A percentile compares a stretch with the other conserved stretches of the same genome.
These are phyloP conservation scores for Cladophialophora carrionii DNA, from an alignment of 2,329 filamentous ascomycete species.

Conservation along the genomic window DNA sequence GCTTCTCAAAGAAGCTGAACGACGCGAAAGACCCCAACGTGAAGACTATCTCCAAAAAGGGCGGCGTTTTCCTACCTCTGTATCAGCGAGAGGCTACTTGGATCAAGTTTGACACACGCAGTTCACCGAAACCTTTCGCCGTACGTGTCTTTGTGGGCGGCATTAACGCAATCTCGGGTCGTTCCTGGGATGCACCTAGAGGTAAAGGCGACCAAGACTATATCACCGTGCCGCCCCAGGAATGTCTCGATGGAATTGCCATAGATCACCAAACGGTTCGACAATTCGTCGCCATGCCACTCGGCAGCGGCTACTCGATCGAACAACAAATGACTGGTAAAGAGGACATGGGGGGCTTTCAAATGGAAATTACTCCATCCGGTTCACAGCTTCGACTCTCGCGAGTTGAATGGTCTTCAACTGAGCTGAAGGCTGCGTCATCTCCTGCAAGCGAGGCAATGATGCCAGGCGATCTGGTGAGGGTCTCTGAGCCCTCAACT, in stretches of 20 bases:
- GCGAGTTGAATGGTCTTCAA: neutral
- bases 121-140: neutral
- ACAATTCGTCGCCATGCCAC: slow-evolving; percentile 8
- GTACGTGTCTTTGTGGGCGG: neutral
- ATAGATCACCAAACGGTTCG: neutral
- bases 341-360: neutral
- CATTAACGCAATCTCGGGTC: neutral
- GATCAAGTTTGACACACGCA: neutral
- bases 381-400: neutral
- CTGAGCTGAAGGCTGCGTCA: too few relatives aligned
- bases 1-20: too few relatives aligned
- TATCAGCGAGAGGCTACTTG: slow-evolving; percentile 6
- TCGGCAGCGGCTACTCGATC: neutral
- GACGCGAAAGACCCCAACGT: too few relatives aligned
- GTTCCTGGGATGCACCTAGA: neutral
- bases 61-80: slow-evolving; percentile 1
- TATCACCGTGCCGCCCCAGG: neutral
- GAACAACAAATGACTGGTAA: neutral
- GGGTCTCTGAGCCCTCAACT: too few relatives aligned
- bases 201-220: slow-evolving; percentile 2
- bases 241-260: slow-evolving; percentile 3
- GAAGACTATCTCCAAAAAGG: neutral
- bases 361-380: slow-evolving; percentile 3
- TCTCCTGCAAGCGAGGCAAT: neutral
- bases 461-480: neutral